Base-by-base conservation (phyloP, 768 basidiomycete species). In the Pholiota microspora region DNA sequence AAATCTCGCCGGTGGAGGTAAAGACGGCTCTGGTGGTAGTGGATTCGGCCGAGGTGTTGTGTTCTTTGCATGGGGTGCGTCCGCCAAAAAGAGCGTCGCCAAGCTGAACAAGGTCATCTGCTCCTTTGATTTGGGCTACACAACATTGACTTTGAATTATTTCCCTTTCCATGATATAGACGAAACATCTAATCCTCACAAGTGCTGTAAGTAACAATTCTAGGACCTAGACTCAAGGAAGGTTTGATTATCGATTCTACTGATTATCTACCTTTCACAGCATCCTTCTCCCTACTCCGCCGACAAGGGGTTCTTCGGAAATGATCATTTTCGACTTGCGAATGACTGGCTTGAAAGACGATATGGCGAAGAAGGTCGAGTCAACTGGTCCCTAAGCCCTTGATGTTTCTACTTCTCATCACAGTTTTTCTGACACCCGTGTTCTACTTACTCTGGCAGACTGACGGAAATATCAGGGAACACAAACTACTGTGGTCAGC, bases 61-160 rank as follows among this genome's bases (percentile, higher is more conserved):
- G 21, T 94, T 98, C 68, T 79, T 98, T 62, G 91, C 91, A 6
- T 97, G 94, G 94, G 94, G 95, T 7, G 78, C 83, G 7, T 88
- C 86, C 77, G 95, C 95, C 18, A 83, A 79, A 54, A 92, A 94
- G 72, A 80, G 92, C 63, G 88, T 92, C 52, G 80, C 83, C 51
- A 86, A 85, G 65, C 73, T 95, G 31, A 82, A 84, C 71, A 83
- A 83, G 77, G 92, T 90, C 38, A 59, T 75, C 49, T 23, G 40
- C 40, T 42, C 40, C 12, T 27, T 36, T 24, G 34, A 32, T 10
- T 7, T 31, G 34, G 29, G 12, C 42, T 45, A 23, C 10, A 12
- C 40, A 42, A 21, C 21, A 23, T 42, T 9, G 23, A 21, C 40
- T 31, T 31, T 12, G 12, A 31, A 31, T n/a, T 27, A 6, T 40